Base-by-base conservation (phyloP, 2,329 filamentous ascomycete species). In the Ilyonectria mors-panacis region DNA sequence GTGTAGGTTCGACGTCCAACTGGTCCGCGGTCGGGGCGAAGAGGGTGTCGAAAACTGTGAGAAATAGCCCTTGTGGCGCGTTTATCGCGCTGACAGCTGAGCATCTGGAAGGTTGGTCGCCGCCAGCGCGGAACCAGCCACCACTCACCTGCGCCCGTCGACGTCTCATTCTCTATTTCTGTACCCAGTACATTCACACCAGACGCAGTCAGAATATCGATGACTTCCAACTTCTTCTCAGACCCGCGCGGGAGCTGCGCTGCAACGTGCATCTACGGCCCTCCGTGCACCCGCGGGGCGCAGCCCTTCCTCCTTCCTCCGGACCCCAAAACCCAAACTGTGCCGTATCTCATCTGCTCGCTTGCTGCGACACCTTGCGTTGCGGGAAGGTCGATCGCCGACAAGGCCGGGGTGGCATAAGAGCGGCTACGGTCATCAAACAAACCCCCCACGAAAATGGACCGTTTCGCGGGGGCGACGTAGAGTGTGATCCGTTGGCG, bases 261-360 rank as follows among this genome's bases (percentile, higher is more conserved):
- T 51, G 23, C 45, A 48, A 28, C 51, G 44, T 63, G 42, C 23
- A 33, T 50, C 44, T 50, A 21, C 51, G 65, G 63, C 61, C 60
- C 59, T 64, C 69, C 67, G 69, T 63, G 50, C 21, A 63, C 35
- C 59, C 59, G 60, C 62, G 63, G 67, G 69, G 70, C 70, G 70
- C 50, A 65, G 39, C 33, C 50, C 28, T 59, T 54, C 33, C 39
- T 42, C 53, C 50, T 35, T 59, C 37, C 50, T 53, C 50, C 50
- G n/a, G 50, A 53, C 50, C 50, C 50, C 50, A 53, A 53, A 13
- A 12, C 48, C n/a, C 30, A n/a, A 42, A n/a, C 21, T n/a, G 28
- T 33, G 26, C 42, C 54, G 17, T 30, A 12, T 48, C 58, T 42
- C 19, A 21, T 15, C 12, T 26, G 28, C 42, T 28, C 42, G 33